Base-by-base conservation (phyloP, 2,329 filamentous ascomycete genomes). In the Fusarium newnesense region DNA sequence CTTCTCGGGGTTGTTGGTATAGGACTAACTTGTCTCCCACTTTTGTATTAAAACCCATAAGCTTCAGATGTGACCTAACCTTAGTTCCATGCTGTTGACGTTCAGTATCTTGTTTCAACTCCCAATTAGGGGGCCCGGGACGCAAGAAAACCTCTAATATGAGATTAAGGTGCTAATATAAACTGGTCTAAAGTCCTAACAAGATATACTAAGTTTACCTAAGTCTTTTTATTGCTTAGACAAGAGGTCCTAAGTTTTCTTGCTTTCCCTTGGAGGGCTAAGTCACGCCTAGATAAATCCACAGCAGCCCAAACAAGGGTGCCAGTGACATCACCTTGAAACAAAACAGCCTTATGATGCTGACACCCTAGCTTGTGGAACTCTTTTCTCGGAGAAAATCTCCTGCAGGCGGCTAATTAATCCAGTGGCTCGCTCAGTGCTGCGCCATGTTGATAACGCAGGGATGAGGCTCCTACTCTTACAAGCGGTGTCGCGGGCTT, bases 11-110 rank as follows among this genome's bases (percentile, higher is more conserved):
- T 30, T 30, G 13, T 19, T 8, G 13, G 26, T 30, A 18, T 16
- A 30, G 21, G 3, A 26, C 12, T 12, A 28, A 21, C 5, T 21
- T 15, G 2, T 9, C 0, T 12, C 18, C 13, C 4, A 3, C 7
- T 30, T 47, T 4, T 16, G 7, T 21, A 47, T 21, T 0, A 2
- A 47, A 16, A 5, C 4, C 13, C 11, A 18, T 15, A 12, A 8
- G 11, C 30, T 15, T 16, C 2, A 24, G 5, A 16, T 2, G 7
- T 2, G 7, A 11, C 10, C 18, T 16, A 11, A 21, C 2, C 9
- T 6, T 21, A 2, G 5, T 21, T 7, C 3, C 7, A 9, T 39
- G 19, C 4, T 12, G 7, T 28, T 21, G 4, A n/a, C n/a, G 19
- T 10, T 16, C 10, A n/a, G 19, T 9, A 6, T 6, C 28, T 21